phyloP scores from a whole-genome alignment of 306 rosid genomes.

The Sophora flavescens region DNA sequence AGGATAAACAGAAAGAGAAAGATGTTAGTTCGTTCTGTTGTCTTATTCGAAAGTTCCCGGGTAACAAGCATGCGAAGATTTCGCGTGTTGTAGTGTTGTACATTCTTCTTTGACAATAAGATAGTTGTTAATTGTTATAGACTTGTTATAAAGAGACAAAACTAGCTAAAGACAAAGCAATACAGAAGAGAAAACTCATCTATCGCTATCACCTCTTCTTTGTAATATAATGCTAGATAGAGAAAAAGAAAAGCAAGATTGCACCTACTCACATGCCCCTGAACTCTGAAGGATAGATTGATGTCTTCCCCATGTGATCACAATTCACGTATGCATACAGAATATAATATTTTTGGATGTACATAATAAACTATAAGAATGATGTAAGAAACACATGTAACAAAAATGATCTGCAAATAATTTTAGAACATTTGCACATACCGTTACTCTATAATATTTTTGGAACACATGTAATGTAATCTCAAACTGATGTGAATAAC shows the following conservation, averaged over 20 bases:
- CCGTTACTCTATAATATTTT: background rate
- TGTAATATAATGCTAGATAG: conserved; percentile 37
- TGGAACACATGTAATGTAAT: background rate
- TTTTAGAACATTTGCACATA: background rate
- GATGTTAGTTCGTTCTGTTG: conserved; percentile 32
- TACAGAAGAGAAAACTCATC: conserved; percentile 60
- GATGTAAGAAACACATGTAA: background rate
- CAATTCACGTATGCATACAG: conserved; percentile 21
- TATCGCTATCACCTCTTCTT: conserved; percentile 54
- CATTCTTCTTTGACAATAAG: conserved; percentile 25
- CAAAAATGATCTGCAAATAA: background rate
- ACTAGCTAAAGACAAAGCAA: conserved; percentile 50
- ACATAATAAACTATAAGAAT: no score
- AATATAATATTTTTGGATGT: conserved; percentile 18
- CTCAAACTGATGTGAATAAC: conserved; percentile 44
- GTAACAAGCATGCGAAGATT: conserved; percentile 40
- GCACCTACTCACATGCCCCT: conserved; percentile 59
- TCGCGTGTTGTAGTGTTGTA: background rate
- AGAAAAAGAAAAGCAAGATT: conserved; percentile 43
- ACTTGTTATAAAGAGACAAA: conserved; percentile 24
- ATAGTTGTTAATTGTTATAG: background rate
- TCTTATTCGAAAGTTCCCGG: conserved; percentile 32
- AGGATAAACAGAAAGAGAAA: conserved; percentile 19
- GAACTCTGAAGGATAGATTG: conserved; percentile 26
- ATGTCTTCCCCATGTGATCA: conserved; percentile 61